Evolutionary conservation across 257 asterid species (phyloP), one percentile per base, ranked within the genome.

Genomic region (Solanum chmielewskii): DNA sequence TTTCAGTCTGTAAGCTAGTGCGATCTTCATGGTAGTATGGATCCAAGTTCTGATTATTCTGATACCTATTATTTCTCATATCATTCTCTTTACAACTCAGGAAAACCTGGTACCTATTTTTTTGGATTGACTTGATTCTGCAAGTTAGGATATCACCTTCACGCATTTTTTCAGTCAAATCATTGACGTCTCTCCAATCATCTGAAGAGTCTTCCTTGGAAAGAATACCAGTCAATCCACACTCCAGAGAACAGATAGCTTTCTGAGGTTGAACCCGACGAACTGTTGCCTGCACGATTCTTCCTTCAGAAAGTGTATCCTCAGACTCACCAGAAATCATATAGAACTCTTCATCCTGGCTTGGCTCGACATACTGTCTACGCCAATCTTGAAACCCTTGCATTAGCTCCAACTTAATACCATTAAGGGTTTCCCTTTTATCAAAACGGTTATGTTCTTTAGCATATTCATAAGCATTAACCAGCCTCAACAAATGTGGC

Each of bases 301-400:
- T 95, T 90, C 99, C 99, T 89, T 95, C 99, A 25, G 97, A 89
- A 7, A 97, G 93, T 0, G 97, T 92, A 85, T 95, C 98, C 90
- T 95, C 99, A 20, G 90, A 90, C 93, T 95, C 98, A 11, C 99
- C 99, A 82, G 97, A 90, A 66, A 97, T 97, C 99, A 95, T 91
- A 91, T 87, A 92, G 90, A 97, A 97, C 88, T 93, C 98, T 41
- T 97, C 99, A 89, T 97, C 99, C 91, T 91, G 97, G 89, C 91
- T 92, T 77, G 95, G 97, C 87, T 93, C 98, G 60, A 84, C 92
- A 87, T 89, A 94, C 59, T 93, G 92, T 84, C 90, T 92, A 33
- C 99, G 98, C 88, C 97, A 93, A 92, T 97, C 99, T 91, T 95
- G 98, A 86, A 97, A 97, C 35, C 99, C 99, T 89, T 95, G 97